Base-by-base conservation (phyloP, 2,329 filamentous ascomycete genomes). In the Colletotrichum magnum region DNA sequence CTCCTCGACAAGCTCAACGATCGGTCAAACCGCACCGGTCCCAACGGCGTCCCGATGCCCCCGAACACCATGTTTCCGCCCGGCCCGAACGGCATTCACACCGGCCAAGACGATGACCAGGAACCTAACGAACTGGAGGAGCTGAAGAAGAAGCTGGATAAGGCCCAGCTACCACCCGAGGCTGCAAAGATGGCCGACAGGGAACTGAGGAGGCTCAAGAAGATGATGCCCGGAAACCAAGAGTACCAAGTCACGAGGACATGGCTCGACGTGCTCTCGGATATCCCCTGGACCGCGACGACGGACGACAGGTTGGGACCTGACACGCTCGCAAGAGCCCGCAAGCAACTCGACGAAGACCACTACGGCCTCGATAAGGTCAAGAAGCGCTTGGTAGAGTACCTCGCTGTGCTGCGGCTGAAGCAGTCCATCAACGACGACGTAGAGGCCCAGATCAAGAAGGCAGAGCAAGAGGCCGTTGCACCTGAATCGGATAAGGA, bases 341-440 rank as follows among this genome's bases (percentile, higher is more conserved):
- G 94, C 63, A 93, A 94, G 81, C 96, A 98, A 79, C 88, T 99
- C 6, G 94, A 99, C 75, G 92, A 97, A 72, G 96, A 99, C 77
- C 96, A 99, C 79, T 98, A 98, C 74, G 96, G 96, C 0, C 85
- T 99, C 15, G 94, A 98, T 71, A 97, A 95, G 81, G 95, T 99
- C 77, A 99, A 99, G 89, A 98, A 97, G 87, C 89, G 96, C 51
- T 82, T 99, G 24, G 87, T 99, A 5, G 97, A 98, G 79, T 99
- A 99, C 77, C 86, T 99, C 51, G 97, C 96, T 2, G 96, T 99
- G n/a, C 86, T 99, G 60, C 93, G 96, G 74, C 87, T 99, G 65
- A 99, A 98, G 85, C 95, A 98, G 78, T 91, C 93, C 24, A 91
- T 95, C 71, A 98, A 98, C 73, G 88, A 92, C 61, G 92, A 93